Evolutionary conservation across 129 eudicot species (phyloP), one percentile per base, ranked within the genome.

Genomic region (Chrysanthemum makinoi): DNA sequence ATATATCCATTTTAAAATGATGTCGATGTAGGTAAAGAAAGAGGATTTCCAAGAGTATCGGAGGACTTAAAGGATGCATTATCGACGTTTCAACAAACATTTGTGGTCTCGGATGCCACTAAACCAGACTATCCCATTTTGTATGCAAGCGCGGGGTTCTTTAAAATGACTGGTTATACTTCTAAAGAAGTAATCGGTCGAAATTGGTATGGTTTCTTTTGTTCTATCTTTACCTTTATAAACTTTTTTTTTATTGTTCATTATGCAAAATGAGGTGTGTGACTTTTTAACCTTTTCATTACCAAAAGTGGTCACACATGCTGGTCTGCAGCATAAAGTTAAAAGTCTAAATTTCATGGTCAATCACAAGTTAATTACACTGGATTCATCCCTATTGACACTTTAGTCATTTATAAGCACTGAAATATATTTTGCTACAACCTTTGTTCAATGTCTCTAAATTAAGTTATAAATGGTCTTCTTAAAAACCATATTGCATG

Each of bases 61-160:
- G 97, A 94, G 79, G 98, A 94, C 39, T 70, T 94, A 79, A 94
- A 83, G 77, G 91, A 89, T 77, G 98, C 96, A 11, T 65, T 94
- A 53, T 94, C 98, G 8, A 66, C 98, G 33, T 94, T 94, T 77
- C 98, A 94, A 65, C 98, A 94, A 26, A 94, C 98, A 4, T 94
- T 94, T 46, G 97, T 94, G 58, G 97, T 94, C 17, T 94, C 98
- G 3, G 98, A 94, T 80, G 98, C 98, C 15, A 83, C 97, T 1
- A 94, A 94, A 77, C 90, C 92, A 0, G 97, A 94, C 72, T 80
- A 66, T 48, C 98, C 98, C 0, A 94, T 94, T 39, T 68, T 94
- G 70, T 94, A 94, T 79, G 98, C 98, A 35, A 94, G 98, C 47
- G 96, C 95, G 0, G 98, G 97, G 2, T 94, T 94, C 77, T 94